Evolutionary conservation across 2,329 filamentous ascomycete species (phyloP), one percentile per base, ranked within the genome.

Genomic region (Zalaria sp.): DNA sequence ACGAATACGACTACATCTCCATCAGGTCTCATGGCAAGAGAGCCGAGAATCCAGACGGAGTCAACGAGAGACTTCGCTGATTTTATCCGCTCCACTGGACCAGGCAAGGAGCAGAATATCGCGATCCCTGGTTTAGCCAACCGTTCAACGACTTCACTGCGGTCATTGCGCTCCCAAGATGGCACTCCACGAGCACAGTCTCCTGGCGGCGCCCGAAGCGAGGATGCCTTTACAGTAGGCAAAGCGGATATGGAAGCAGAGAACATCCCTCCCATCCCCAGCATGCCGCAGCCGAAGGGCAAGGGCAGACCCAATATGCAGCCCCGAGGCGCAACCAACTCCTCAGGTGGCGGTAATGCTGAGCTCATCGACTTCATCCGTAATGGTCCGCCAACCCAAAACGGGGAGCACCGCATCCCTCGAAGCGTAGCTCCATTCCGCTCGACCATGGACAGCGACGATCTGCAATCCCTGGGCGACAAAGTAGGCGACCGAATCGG

Each of bases 331-430:
- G 53, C 89, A 44, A 81, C 86, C 38, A 79, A 86, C 46, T 76
- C 84, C 32, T 69, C 72, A 35, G 71, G 77, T 10, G 71, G 78
- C 39, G 79, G 80, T 49, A 93, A 80, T 43, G 83, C 84, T 8
- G 91, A 95, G 46, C 66, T 98, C 44, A 94, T 95, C 49, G 88
- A 96, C 57, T 96, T 98, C 59, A 93, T 98, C 49, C 80, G 88
- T 37, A 80, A 85, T 56, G 89, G 88, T 1, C 87, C 87, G 3
- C 81, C 83, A 0, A 35, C 48, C 31, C 64, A 67, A 29, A 69
- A 68, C 35, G 70, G 71, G 26, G 73, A 74, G 47, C 83, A 78
- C 44, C 78, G 84, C 25, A 91, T 93, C 47, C 82, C 86, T 35
- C 79, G 83, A 11, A 76, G 75, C n/a, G 79, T 91, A 8, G 86